These are phyloP conservation scores for Globisporangium nagaii DNA, from an alignment of 352 stramenopile species.

Conservation along the genomic window DNA sequence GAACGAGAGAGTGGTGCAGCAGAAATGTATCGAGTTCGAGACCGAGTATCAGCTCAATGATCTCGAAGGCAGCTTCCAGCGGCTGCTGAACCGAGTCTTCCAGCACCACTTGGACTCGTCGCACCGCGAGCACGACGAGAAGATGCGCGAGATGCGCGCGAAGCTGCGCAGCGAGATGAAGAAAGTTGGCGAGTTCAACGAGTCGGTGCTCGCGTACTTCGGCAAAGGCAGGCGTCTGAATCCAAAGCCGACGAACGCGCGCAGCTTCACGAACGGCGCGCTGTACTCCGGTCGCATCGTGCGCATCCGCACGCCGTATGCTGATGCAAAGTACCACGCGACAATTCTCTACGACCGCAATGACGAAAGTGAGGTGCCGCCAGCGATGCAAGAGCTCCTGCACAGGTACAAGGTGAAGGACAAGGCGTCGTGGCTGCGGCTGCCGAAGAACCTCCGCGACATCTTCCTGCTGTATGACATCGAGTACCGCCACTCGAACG, in stretches of 20 bases:
- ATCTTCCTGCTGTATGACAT: slow-evolving; percentile 69
- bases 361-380: slow-evolving; percentile 23
- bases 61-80: slow-evolving; percentile 67
- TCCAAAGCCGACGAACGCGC: slow-evolving; percentile 31
- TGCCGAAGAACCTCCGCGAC: slow-evolving; percentile 42
- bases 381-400: slow-evolving; percentile 28
- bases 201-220: slow-evolving; percentile 63
- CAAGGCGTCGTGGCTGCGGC: slow-evolving; percentile 41
- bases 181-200: slow-evolving; percentile 29
- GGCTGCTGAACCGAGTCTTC: slow-evolving; percentile 61
- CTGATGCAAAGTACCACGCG: slow-evolving; percentile 37
- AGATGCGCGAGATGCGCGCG: slow-evolving; percentile 29
- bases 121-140: slow-evolving; percentile 34
- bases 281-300: slow-evolving; percentile 50
- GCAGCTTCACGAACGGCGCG: slow-evolving; percentile 36
- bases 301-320: slow-evolving; percentile 51
- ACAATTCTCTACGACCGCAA: slow-evolving; percentile 33
- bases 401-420: slow-evolving; percentile 45
- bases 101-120: slow-evolving; percentile 31
- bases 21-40: slow-evolving; percentile 55
- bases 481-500: slow-evolving; percentile 52
- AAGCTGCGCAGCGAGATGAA: slow-evolving; percentile 55
- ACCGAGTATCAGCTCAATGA: slow-evolving; percentile 55
- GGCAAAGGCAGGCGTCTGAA: slow-evolving; percentile 40
- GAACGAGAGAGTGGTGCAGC: slow-evolving; percentile 44